A percentile compares a stretch with the other conserved stretches of the same genome.
phyloP scores from a whole-genome alignment of 2,329 filamentous ascomycete genomes.

The Alternaria panax region DNA sequence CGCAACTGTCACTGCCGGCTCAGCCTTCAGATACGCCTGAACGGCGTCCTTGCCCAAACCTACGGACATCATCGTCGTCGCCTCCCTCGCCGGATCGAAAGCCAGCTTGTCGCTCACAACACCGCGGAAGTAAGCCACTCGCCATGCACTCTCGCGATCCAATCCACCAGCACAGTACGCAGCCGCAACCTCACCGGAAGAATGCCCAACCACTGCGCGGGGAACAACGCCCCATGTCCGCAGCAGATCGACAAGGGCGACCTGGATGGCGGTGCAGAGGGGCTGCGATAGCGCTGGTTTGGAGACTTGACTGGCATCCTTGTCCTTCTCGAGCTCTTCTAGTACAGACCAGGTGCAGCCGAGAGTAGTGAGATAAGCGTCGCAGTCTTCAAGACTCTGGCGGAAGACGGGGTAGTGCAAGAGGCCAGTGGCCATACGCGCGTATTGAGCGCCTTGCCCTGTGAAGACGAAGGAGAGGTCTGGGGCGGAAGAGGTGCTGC shows the following conservation, averaged over 20 bases:
- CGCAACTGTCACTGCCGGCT: conserved; percentile 10
- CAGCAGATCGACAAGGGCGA: conserved; percentile 11
- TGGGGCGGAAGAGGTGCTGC: not conserved
- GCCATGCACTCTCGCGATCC: conserved; percentile 6
- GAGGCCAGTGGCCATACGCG: conserved; percentile 31
- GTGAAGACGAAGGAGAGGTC: conserved; percentile 35
- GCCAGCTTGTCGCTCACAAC: conserved; percentile 6
- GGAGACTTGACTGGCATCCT: conserved; percentile 10
- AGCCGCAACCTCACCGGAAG: conserved; percentile 33
- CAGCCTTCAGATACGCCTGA: conserved; percentile 6
- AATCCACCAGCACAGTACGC: conserved; percentile 18
- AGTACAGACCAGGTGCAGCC: conserved; percentile 16
- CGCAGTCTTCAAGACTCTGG: not conserved
- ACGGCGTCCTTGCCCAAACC: conserved; percentile 5
- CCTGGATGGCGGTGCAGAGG: conserved; percentile 6
- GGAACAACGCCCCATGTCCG: conserved; percentile 21
- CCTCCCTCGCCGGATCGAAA: not conserved
- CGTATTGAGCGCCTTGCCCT: conserved; percentile 42
- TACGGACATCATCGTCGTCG: conserved; percentile 9
- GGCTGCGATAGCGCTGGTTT: conserved; percentile 18
- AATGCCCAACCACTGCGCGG: conserved; percentile 24
- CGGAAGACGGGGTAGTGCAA: conserved; percentile 16
- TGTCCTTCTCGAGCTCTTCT: conserved; percentile 27
- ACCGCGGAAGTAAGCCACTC: conserved; percentile 18
- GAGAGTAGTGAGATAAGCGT: not conserved